Evolutionary conservation across 768 basidiomycete species (phyloP).

Genomic region (Leccinum obscurum): DNA sequence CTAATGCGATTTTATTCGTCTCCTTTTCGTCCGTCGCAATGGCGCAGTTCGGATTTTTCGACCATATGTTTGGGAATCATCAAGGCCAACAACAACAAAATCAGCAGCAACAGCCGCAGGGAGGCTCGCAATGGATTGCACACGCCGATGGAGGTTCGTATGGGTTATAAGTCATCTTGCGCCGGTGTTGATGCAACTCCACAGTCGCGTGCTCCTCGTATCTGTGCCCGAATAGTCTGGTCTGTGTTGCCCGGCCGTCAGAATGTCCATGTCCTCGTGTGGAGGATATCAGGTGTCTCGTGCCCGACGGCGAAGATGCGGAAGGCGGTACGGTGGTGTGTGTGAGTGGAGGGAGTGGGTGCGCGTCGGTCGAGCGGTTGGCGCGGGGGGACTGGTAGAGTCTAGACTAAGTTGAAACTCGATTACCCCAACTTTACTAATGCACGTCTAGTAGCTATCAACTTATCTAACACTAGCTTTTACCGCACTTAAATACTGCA

Average conservation of each 20-base stretch:
- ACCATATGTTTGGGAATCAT: constrained; percentile 66
- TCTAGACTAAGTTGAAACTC: too few relatives aligned
- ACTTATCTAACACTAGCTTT: too few relatives aligned
- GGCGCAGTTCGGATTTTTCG: constrained; percentile 81
- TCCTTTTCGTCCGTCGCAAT: constrained; percentile 37
- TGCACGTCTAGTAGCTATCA: too few relatives aligned
- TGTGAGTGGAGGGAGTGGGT: constrained; percentile 64
- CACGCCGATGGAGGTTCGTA: constrained; percentile 64
- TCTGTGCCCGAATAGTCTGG: constrained; percentile 72
- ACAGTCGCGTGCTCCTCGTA: constrained; percentile 75
- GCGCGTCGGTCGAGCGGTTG: constrained; percentile 59
- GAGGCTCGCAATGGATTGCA: constrained; percentile 62
- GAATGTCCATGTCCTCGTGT: constrained; percentile 78
- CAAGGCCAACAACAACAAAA: constrained; percentile 53
- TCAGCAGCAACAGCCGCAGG: constrained; percentile 47
- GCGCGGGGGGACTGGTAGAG: constrained; percentile 3
- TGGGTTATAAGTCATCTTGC: not conserved
- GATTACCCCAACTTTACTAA: too few relatives aligned
- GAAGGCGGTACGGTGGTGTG: constrained; percentile 66
- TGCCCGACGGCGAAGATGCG: constrained; percentile 58
- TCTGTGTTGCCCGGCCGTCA: constrained; percentile 52
- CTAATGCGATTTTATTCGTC: constrained; percentile 15
- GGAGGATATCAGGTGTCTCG: constrained; percentile 74
- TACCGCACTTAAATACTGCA: too few relatives aligned
- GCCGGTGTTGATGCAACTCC: not conserved